A percentile compares a stretch with the other conserved stretches of the same genome.
phyloP scores from a whole-genome alignment of 345 rosid genomes.

The Moricandia moricandioides region DNA sequence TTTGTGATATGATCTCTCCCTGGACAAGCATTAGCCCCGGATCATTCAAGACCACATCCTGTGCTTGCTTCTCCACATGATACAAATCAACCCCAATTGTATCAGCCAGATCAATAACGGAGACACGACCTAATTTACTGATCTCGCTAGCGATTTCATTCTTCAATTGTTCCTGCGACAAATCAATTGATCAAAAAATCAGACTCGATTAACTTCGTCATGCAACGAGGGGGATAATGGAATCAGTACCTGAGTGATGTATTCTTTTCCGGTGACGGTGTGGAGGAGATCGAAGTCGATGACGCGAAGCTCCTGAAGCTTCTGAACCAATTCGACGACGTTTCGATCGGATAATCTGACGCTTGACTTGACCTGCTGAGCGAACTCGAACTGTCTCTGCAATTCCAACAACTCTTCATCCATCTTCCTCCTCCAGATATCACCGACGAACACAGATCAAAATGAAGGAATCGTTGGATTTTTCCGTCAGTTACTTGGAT shows the following conservation, averaged over 20 bases:
- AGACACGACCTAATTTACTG: slow-evolving; percentile 70
- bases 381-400: slow-evolving; percentile 89
- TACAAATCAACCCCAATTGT: slow-evolving; percentile 79
- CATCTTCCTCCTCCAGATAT: slow-evolving; percentile 39
- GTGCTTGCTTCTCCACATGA: slow-evolving; percentile 94
- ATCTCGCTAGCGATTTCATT: slow-evolving; percentile 63
- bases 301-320: slow-evolving; percentile 88
- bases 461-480: background rate
- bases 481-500: slow-evolving; percentile 20
- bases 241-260: slow-evolving; percentile 69
- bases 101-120: slow-evolving; percentile 85
- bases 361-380: slow-evolving; percentile 90
- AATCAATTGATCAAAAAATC: slow-evolving; percentile 16
- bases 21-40: slow-evolving; percentile 63
- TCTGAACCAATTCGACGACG: slow-evolving; percentile 94
- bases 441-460: background rate
- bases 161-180: slow-evolving; percentile 73
- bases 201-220: slow-evolving; percentile 7
- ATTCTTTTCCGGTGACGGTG: slow-evolving; percentile 93
- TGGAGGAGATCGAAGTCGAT: slow-evolving; percentile 97
- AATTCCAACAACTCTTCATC: slow-evolving; percentile 85
- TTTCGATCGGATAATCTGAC: slow-evolving; percentile 84
- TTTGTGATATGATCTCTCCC: slow-evolving; percentile 90
- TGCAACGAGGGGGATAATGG: slow-evolving; percentile 5
- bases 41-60: slow-evolving; percentile 49